A percentile compares a stretch with the other conserved stretches of the same genome.
These are phyloP conservation scores for Sporothrix mexicana DNA, from an alignment of 2,329 filamentous ascomycete genomes.

Conservation along the genomic window DNA sequence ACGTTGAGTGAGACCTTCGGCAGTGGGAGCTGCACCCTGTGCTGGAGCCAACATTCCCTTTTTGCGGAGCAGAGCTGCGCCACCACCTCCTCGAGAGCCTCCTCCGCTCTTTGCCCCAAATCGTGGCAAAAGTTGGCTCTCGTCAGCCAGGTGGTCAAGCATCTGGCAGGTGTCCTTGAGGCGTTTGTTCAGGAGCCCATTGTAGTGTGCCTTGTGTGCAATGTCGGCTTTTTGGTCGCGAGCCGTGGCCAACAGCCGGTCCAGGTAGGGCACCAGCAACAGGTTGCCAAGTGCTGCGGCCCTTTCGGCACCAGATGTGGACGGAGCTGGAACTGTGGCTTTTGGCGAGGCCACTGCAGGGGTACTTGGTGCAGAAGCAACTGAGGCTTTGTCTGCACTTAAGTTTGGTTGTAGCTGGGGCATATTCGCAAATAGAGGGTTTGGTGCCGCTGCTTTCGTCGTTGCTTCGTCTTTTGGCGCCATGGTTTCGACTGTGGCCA, in stretches of 20 bases:
- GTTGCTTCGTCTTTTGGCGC: not conserved
- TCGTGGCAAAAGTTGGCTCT: slow-evolving; percentile 65
- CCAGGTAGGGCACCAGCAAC: slow-evolving; percentile 63
- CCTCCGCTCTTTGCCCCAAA: slow-evolving; percentile 49
- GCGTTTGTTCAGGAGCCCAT: slow-evolving; percentile 56
- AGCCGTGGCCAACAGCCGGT: slow-evolving; percentile 58
- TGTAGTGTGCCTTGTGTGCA: slow-evolving; percentile 64
- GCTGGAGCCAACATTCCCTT: slow-evolving; percentile 49
- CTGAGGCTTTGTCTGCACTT: not conserved
- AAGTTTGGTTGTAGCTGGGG: slow-evolving; percentile 41
- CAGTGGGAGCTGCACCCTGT: slow-evolving; percentile 46
- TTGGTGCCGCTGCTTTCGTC: not conserved
- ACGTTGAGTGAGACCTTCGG: slow-evolving; percentile 49
- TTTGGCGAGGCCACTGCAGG: not conserved
- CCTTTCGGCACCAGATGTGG: not conserved
- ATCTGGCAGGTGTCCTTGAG: slow-evolving; percentile 56
- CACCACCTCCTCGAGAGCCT: not conserved
- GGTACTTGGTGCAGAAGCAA: not conserved
- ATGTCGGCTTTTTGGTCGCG: slow-evolving; percentile 63
- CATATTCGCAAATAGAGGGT: slow-evolving; percentile 38
- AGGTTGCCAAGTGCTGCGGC: slow-evolving; percentile 42
- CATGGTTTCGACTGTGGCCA: slow-evolving; percentile 42
- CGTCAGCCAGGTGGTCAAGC: slow-evolving; percentile 62
- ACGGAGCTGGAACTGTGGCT: slow-evolving; percentile 29
- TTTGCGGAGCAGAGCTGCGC: slow-evolving; percentile 39